Percentiles rank a stretch among this genome's conserved stretches.
These are phyloP conservation scores for Lasiodiplodia gonubiensis DNA, from an alignment of 2,329 filamentous ascomycete species.

Conservation along the genomic window DNA sequence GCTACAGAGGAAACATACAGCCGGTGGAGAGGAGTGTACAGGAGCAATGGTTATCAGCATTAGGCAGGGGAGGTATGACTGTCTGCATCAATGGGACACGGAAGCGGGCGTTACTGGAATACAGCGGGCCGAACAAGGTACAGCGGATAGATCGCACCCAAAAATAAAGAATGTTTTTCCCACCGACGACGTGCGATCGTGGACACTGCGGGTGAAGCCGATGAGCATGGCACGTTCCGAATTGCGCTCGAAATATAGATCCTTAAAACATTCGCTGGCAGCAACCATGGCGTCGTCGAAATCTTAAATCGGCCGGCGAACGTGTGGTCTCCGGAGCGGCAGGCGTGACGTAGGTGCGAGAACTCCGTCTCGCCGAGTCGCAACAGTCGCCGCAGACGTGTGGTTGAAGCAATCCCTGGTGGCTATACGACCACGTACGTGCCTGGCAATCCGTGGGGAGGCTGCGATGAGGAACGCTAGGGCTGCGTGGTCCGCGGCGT, in stretches of 20 bases:
- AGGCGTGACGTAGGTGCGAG: not conserved
- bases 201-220: not conserved
- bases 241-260: not conserved
- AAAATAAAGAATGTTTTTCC: slow-evolving; percentile 19
- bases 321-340: not conserved
- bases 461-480: not conserved
- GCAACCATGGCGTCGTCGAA: not conserved
- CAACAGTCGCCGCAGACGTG: not conserved
- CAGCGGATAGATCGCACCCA: slow-evolving; percentile 25
- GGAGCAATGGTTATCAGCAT: slow-evolving; percentile 17
- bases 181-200: not conserved
- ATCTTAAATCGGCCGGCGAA: not conserved
- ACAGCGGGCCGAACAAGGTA: slow-evolving; percentile 10
- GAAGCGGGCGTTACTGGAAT: slow-evolving; percentile 23
- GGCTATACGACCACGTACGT: no score
- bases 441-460: not conserved
- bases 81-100: slow-evolving; percentile 20
- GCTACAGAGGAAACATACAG: slow-evolving; percentile 4
- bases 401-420: no score
- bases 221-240: not conserved
- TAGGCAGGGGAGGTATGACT: slow-evolving; percentile 5
- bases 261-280: not conserved
- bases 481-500: not conserved
- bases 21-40: slow-evolving; percentile 13
- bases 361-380: not conserved